Evolutionary conservation across 2,329 filamentous ascomycete species (phyloP), one percentile per base, ranked within the genome.

Genomic region (Diaporthe sp.): DNA sequence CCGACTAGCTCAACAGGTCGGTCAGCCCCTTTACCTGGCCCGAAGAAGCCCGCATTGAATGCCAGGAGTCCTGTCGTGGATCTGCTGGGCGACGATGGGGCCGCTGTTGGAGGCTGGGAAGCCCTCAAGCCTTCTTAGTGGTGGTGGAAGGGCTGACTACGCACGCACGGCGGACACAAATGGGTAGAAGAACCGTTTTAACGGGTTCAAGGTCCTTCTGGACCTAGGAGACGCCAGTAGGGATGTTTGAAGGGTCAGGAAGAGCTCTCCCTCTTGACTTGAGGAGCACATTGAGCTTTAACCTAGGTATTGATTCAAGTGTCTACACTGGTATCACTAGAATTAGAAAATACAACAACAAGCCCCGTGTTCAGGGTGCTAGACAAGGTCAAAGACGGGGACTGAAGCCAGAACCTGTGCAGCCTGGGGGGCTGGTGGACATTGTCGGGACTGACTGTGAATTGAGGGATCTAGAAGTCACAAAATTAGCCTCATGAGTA

Each of bases 21-120:
- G 10, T 64, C 75, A 35, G 38, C 50, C 4, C 74, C 75, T 33
- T 28, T 61, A 19, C 71, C 75, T 12, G 30, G 66, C 15, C 76
- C 77, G 35, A 79, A 81, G 74, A 81, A 78, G 71, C 78, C 77
- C 71, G 76, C 79, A 70, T 77, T 84, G 64, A 84, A 78, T 42
- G 70, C 79, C 30, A 71, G 77, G 69, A 77, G 64, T 74, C 80
- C 84, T 75, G 77, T 86, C 57, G 79, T 89, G 25, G 89, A 89
- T 76, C 83, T 89, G 60, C 79, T 89, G 42, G 82, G 81, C 2
- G 86, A 85, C 57, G 88, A 89, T 58, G 84, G 82, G 28, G 82
- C 82, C 47, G 71, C 86, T 50, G 83, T 90, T 81, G 86, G 86
- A 17, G 85, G 87, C 30, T 91, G 89, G 89, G 88, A 90, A 78